These are phyloP conservation scores for Myxozyma vanderwaltii DNA, from an alignment of 805 yeast species.

Conservation along the genomic window DNA sequence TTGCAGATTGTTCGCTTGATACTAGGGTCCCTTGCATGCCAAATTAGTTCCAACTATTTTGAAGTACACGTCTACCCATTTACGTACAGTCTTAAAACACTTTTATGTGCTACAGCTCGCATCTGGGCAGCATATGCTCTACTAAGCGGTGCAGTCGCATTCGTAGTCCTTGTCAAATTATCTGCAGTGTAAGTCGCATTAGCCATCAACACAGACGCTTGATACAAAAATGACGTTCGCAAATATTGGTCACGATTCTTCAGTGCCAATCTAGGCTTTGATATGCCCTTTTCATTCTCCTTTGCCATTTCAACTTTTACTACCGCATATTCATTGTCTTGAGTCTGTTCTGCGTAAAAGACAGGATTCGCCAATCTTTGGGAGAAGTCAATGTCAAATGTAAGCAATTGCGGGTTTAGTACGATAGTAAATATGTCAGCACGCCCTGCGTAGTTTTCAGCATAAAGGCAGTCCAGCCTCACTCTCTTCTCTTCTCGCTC, in stretches of 20 bases:
- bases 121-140: conserved; percentile 27
- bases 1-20: conserved; percentile 70
- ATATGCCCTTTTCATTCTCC: not conserved
- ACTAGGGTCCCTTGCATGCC: conserved; percentile 27
- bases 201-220: conserved; percentile 32
- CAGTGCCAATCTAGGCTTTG: conserved; percentile 1
- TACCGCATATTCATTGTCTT: not conserved
- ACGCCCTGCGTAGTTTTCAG: not conserved
- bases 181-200: not conserved
- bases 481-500: not conserved
- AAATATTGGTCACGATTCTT: conserved; percentile 34
- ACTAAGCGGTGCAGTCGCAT: conserved; percentile 15
- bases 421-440: not conserved
- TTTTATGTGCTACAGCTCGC: conserved; percentile 33
- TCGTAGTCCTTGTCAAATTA: too few species aligned
- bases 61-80: too few species aligned
- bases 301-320: not conserved
- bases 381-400: too few species aligned
- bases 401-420: not conserved
- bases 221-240: conserved; percentile 34
- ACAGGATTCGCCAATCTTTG: too few species aligned
- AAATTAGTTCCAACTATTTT: not conserved
- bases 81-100: conserved; percentile 34
- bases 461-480: not conserved
- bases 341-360: too few species aligned